These are phyloP conservation scores for Tulasnella sp. DNA, from an alignment of 768 basidiomycete genomes.

Conservation along the genomic window DNA sequence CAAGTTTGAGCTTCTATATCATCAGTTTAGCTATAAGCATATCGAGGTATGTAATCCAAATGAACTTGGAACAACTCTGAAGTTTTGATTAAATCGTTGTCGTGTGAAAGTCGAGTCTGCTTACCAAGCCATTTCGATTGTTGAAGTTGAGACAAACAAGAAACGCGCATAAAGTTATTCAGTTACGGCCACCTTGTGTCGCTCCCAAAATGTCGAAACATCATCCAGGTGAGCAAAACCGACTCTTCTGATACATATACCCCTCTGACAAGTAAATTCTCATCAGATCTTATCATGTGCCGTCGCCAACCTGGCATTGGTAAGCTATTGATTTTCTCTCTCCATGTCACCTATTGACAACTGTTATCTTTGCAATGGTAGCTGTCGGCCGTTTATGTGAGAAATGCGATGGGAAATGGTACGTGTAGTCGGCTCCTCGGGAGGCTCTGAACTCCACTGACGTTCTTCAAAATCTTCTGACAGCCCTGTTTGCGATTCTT, in stretches of 20 bases:
- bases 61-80: too few species aligned
- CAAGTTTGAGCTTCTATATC: too few species aligned
- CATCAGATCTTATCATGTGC: slow-evolving; percentile 91
- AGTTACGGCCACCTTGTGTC: too few species aligned
- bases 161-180: too few species aligned
- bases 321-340: slow-evolving; percentile 26
- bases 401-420: slow-evolving; percentile 99
- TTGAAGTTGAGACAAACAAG: too few species aligned
- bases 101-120: too few species aligned
- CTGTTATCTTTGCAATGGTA: slow-evolving; percentile 24
- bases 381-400: slow-evolving; percentile 97
- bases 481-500: slow-evolving; percentile 97
- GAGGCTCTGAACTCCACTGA: background rate
- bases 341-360: slow-evolving; percentile 2
- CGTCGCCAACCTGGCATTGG: slow-evolving; percentile 95
- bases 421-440: slow-evolving; percentile 24
- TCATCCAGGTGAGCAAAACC: slow-evolving; percentile 50
- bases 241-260: background rate
- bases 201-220: slow-evolving; percentile 62
- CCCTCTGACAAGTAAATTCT: background rate
- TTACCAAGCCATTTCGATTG: too few species aligned
- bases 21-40: too few species aligned
- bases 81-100: too few species aligned
- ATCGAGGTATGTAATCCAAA: too few species aligned
- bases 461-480: background rate